phyloP scores from a whole-genome alignment of 345 rosid species.

The Eucalyptus decipiens region DNA sequence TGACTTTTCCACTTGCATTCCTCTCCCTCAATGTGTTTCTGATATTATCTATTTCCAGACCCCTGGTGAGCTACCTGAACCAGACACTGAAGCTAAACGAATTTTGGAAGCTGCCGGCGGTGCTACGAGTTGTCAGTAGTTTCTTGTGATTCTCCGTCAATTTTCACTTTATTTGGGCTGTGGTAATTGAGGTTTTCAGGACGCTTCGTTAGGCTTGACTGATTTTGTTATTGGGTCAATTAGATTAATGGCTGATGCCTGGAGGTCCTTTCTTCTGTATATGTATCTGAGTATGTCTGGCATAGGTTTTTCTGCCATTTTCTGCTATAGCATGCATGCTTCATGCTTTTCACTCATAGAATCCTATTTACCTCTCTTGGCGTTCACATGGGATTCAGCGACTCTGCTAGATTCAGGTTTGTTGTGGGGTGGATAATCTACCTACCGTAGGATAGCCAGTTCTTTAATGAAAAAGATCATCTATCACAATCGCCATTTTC shows the following conservation, averaged over 20 bases:
- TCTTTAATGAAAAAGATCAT: background rate
- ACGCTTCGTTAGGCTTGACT: background rate
- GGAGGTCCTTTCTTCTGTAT: background rate
- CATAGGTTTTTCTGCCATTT: background rate
- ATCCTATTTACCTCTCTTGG: background rate
- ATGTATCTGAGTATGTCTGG: background rate
- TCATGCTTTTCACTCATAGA: background rate
- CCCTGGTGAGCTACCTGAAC: conserved; percentile 2
- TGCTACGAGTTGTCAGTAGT: background rate
- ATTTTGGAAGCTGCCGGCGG: background rate
- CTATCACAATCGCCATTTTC: background rate
- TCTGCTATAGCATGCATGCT: background rate
- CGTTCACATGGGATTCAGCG: background rate
- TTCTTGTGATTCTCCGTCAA: background rate
- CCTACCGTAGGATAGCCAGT: background rate
- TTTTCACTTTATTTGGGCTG: background rate
- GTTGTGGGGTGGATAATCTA: background rate
- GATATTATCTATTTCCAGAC: background rate
- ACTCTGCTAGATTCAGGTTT: background rate
- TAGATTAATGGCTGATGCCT: background rate
- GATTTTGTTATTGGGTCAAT: background rate
- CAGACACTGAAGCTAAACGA: background rate
- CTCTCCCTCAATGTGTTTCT: background rate
- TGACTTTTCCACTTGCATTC: background rate
- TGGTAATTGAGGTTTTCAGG: background rate